These are phyloP conservation scores for Plasmodium berghei DNA, from an alignment of 169 alveolate genomes.

Conservation along the genomic window DNA sequence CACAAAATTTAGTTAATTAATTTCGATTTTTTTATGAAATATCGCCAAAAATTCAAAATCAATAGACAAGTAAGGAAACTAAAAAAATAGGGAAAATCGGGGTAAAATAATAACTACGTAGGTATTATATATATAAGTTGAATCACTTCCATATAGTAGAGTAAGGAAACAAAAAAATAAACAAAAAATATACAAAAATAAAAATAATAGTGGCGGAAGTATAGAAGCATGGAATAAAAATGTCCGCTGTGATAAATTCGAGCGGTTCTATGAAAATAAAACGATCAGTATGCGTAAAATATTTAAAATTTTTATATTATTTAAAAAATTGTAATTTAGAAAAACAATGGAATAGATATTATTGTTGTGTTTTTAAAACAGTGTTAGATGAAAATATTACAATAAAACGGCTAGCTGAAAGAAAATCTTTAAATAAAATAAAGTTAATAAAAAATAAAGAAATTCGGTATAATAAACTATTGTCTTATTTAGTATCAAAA, in stretches of 20 bases:
- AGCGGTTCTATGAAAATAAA: background rate
- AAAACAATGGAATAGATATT: slow-evolving; percentile 44
- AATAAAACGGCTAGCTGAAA: slow-evolving; percentile 3
- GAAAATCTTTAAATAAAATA: background rate
- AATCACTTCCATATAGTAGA: background rate
- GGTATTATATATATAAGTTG: no score
- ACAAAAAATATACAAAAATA: background rate
- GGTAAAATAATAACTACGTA: no score
- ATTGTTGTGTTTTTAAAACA: slow-evolving; percentile 27
- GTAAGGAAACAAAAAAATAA: no score
- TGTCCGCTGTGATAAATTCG: background rate
- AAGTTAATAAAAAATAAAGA: slow-evolving; percentile 9
- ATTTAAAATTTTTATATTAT: slow-evolving; percentile 33
- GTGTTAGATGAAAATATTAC: background rate
- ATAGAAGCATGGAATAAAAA: background rate
- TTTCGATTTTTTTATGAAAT: no score
- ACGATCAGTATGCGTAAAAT: slow-evolving; percentile 32
- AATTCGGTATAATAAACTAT: background rate
- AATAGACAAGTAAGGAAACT: no score
- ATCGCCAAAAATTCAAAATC: no score
- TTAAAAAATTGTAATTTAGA: slow-evolving; percentile 9
- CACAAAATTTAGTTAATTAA: no score
- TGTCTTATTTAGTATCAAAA: slow-evolving; percentile 17
- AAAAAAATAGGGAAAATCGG: no score
- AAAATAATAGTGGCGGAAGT: background rate